Evolutionary conservation across 352 stramenopile genomes (phyloP).

Genomic region (Globisporangium barbulae): DNA sequence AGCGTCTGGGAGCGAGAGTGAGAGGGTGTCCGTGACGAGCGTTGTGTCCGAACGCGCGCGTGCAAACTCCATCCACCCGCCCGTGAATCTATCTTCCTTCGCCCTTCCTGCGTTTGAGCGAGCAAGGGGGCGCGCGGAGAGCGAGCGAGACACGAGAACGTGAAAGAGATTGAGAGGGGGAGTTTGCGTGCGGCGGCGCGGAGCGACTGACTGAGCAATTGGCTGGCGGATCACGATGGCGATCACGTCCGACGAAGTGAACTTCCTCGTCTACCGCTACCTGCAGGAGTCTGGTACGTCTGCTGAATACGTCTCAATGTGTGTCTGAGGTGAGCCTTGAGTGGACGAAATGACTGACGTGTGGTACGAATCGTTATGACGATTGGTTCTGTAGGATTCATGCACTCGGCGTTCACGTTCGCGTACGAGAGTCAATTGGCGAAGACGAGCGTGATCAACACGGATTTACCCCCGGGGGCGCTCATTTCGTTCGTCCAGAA

Average conservation of each 20-base stretch:
- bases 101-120: neutral
- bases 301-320: neutral
- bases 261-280: constrained; percentile 98
- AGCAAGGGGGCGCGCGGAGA: neutral
- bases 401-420: constrained; percentile 98
- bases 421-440: constrained; percentile 96
- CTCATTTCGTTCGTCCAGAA: constrained; percentile 99
- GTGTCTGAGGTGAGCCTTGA: neutral
- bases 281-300: constrained; percentile 93
- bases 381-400: constrained; percentile 68
- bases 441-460: constrained; percentile 91
- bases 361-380: neutral
- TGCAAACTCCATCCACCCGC: neutral
- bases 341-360: neutral
- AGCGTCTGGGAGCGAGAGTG: neutral
- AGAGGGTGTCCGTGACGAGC: neutral
- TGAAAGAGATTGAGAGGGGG: constrained; percentile 3
- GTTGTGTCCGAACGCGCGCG: neutral
- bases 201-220: neutral
- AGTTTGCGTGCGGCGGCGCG: neutral
- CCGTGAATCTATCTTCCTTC: neutral
- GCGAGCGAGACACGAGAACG: neutral
- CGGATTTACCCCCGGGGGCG: constrained; percentile 94
- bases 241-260: constrained; percentile 96
- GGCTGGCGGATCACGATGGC: constrained; percentile 46